Evolutionary conservation across 352 stramenopile genomes (phyloP), one percentile per base, ranked within the genome.

Genomic region (Phytopythium kandeliae): DNA sequence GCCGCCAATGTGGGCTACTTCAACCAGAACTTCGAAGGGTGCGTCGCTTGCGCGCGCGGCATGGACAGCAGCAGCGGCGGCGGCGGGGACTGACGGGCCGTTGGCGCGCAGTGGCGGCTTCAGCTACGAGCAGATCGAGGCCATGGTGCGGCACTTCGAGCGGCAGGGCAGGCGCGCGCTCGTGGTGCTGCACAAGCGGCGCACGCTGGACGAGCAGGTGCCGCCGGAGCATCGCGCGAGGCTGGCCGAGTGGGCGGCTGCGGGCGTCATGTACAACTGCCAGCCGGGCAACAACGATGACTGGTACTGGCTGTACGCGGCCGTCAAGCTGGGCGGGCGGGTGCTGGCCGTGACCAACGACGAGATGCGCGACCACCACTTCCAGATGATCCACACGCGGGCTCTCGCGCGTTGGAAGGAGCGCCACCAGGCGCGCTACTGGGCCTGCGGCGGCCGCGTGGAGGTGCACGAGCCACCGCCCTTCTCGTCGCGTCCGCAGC

Each of bases 361-460:
- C 70, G 94, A 99, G 77, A 99, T 99, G 97, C 80, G 97, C 51
- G 97, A 99, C 81, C 97, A 99, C 77, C 96, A 99, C 72, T 99
- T 99, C 78, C 89, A 98, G 69, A 99, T 99, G 93, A 89, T 99
- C 57, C 88, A 96, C 56, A 93, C 96, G 55, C 71, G 78, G 19
- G 84, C 80, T n/a, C 98, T 99, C 68, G 69, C 95, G 44, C 74
- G 88, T 47, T 99, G 96, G 96, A 98, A 98, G 68, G 96, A 99
- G 72, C 81, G 96, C 17, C 95, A 98, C 68, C 94, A 98, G 54
- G 77, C 98, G 44, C 85, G 90, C 62, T 98, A 98, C 74, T 66
- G 85, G 51, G 91, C 85, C 31, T 55, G 70, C 47, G 74, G 76
- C 37, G 58, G 34, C 31, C 58, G 59, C 21, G 63, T 85, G 48